phyloP scores from a whole-genome alignment of 2,329 filamentous ascomycete genomes.

The Rhinocladiella mackenziei region DNA sequence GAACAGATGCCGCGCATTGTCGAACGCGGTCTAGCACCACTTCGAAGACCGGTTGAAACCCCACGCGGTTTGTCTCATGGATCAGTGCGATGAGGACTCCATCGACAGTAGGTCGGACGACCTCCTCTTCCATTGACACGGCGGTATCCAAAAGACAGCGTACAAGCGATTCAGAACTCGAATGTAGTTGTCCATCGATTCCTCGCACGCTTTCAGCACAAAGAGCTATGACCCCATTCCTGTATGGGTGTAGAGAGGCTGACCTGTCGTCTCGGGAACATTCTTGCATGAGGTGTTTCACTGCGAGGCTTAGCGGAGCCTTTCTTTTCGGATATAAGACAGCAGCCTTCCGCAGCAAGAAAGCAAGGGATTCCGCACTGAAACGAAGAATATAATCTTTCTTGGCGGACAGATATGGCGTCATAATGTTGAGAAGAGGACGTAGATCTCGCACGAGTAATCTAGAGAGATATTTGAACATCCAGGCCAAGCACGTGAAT shows the following conservation, averaged over 20 bases:
- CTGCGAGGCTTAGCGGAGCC: conserved; percentile 64
- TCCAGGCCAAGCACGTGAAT: conserved; percentile 86
- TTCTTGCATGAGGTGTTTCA: conserved; percentile 68
- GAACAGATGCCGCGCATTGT: conserved; percentile 5
- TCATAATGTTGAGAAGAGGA: conserved; percentile 77
- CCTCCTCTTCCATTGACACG: conserved; percentile 43
- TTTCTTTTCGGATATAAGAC: conserved; percentile 69
- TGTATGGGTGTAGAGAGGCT: conserved; percentile 56
- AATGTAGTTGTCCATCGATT: conserved; percentile 56
- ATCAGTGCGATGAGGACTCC: conserved; percentile 77
- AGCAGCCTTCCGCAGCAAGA: conserved; percentile 84
- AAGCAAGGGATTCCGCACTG: conserved; percentile 90
- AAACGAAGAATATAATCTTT: conserved; percentile 87
- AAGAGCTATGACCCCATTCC: conserved; percentile 85
- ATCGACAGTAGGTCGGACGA: conserved; percentile 50
- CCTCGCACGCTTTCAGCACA: conserved; percentile 76
- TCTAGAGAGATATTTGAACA: conserved; percentile 94
- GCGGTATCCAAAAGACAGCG: conserved; percentile 45
- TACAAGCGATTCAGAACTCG: conserved; percentile 53
- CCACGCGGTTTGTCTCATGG: conserved; percentile 72
- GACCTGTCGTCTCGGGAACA: conserved; percentile 22
- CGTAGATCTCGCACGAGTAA: conserved; percentile 79
- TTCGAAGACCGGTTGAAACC: conserved; percentile 65
- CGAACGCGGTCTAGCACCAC: conserved; percentile 54
- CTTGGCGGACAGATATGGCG: conserved; percentile 72